phyloP scores from a whole-genome alignment of 2,329 filamentous ascomycete species.

The Mycosphaerelloides madeirae region DNA sequence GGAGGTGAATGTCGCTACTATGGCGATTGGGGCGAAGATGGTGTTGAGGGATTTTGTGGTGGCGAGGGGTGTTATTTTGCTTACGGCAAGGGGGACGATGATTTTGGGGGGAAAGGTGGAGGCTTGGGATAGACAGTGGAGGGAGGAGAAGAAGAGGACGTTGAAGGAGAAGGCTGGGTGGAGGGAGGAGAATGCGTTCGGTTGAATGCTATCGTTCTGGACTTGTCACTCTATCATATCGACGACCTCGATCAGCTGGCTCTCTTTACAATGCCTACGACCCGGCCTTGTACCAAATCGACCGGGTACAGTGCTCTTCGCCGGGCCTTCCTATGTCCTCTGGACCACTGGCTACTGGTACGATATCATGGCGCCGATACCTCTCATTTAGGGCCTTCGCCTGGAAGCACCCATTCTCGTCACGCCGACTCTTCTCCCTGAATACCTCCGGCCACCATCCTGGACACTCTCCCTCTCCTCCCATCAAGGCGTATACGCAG shows the following conservation, averaged over 20 bases:
- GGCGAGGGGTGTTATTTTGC: conserved; percentile 70
- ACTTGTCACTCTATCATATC: too few species aligned
- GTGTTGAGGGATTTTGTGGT: conserved; percentile 64
- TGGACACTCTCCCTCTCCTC: not conserved
- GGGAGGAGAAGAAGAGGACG: conserved; percentile 62
- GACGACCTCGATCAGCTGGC: too few species aligned
- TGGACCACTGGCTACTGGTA: too few species aligned
- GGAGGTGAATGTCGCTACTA: conserved; percentile 57
- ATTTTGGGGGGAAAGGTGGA: conserved; percentile 87
- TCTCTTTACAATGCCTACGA: too few species aligned
- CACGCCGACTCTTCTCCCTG: too few species aligned
- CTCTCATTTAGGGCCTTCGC: too few species aligned
- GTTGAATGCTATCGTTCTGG: too few species aligned
- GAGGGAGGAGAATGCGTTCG: conserved; percentile 7
- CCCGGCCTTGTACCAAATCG: too few species aligned
- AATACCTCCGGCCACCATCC: not conserved
- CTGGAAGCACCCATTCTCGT: too few species aligned
- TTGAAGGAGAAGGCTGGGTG: conserved; percentile 51
- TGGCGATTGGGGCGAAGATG: conserved; percentile 76
- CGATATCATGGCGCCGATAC: too few species aligned
- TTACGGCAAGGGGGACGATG: conserved; percentile 64
- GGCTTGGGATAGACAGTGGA: conserved; percentile 72
- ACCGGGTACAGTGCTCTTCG: too few species aligned
- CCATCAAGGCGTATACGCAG: conserved; percentile 6
- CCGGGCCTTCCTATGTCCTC: too few species aligned